phyloP scores from a whole-genome alignment of 73 alveolate genomes.

The Tetrahymena malaccensis region DNA sequence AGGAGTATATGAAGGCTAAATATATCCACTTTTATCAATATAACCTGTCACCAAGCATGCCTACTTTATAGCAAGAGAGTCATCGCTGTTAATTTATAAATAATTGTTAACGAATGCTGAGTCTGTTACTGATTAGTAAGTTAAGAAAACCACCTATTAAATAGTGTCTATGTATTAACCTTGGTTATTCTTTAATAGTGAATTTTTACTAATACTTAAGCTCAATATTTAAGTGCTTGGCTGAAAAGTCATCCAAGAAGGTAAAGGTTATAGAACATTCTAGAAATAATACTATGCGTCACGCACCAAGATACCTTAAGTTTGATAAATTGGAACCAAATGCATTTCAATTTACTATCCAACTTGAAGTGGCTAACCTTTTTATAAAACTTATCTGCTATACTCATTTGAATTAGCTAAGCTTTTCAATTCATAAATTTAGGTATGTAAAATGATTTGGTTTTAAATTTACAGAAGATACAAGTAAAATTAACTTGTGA shows the following conservation, averaged over 20 bases:
- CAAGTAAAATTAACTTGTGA: not conserved
- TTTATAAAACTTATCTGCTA: not conserved
- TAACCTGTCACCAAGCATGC: not conserved
- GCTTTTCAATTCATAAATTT: not conserved
- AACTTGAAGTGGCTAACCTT: not conserved
- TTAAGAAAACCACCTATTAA: not conserved
- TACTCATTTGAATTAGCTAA: not conserved
- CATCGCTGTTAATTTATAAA: not conserved
- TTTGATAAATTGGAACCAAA: not conserved
- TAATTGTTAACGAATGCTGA: not conserved
- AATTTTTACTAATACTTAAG: not conserved
- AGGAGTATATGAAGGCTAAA: not conserved
- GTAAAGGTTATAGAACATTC: not conserved
- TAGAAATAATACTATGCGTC: not conserved
- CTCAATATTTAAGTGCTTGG: not conserved
- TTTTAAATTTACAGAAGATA: not conserved
- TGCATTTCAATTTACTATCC: not conserved
- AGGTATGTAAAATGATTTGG: not conserved
- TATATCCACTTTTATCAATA: not conserved
- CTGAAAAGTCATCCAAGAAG: not conserved
- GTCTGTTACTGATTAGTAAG: not conserved
- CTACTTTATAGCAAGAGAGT: not conserved
- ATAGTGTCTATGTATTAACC: not conserved
- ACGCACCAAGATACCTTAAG: not conserved
- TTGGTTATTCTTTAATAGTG: not conserved